These are phyloP conservation scores for Rhododendron vialii DNA, from an alignment of 148 eudicot genomes.

Conservation along the genomic window DNA sequence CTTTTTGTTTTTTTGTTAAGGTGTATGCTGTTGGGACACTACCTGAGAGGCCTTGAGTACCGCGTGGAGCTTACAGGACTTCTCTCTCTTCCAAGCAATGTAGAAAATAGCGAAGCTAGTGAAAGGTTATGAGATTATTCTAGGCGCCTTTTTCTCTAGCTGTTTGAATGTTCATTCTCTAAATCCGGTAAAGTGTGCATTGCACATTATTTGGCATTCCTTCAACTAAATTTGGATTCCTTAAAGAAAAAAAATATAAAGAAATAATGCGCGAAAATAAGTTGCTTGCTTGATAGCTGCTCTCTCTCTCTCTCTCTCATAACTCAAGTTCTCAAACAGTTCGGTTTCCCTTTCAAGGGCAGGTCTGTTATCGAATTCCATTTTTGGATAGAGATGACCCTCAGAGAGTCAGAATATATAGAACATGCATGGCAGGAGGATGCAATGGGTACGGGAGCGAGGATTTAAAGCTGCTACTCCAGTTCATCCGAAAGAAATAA, in stretches of 20 bases:
- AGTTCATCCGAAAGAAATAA: neutral
- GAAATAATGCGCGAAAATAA: neutral
- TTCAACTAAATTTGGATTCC: neutral
- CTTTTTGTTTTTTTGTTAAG: slow-evolving; percentile 20
- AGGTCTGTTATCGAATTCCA: neutral
- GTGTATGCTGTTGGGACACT: slow-evolving; percentile 96
- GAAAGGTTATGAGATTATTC: neutral
- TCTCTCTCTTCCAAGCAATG: slow-evolving; percentile 47
- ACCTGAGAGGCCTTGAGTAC: slow-evolving; percentile 84
- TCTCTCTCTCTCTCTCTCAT: neutral
- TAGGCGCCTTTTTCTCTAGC: neutral
- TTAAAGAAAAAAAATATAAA: neutral
- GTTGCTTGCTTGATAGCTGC: neutral
- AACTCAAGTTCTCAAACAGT: neutral
- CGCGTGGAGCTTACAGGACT: slow-evolving; percentile 67
- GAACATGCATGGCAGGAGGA: neutral
- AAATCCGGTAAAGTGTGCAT: neutral
- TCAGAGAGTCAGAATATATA: neutral
- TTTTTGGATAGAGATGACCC: neutral
- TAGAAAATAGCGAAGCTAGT: slow-evolving; percentile 20
- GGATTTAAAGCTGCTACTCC: neutral
- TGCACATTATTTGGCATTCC: neutral
- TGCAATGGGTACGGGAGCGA: neutral
- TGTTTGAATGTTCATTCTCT: neutral
- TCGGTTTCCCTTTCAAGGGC: neutral